Evolutionary conservation across 768 basidiomycete species (phyloP), one percentile per base, ranked within the genome.

Genomic region (Kwoniella dendrophila): DNA sequence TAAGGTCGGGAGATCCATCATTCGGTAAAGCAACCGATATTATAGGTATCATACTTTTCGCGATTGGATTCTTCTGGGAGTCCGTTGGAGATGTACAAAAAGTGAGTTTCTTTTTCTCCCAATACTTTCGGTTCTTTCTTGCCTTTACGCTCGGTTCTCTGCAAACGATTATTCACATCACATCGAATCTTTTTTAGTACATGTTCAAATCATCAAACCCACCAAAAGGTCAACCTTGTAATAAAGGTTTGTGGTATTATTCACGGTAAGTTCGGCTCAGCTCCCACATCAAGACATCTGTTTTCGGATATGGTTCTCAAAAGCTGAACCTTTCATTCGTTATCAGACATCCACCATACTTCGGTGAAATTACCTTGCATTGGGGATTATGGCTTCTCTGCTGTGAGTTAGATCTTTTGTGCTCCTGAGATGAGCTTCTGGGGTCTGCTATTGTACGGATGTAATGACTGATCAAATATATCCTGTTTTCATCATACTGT

Each of bases 271-370:
- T 18, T 38, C 7, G 30, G 1, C n/a, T 33, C 29, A 32, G 10
- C 38, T 26, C 20, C 34, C 16, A 36, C 16, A 36, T 8, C 7
- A 16, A 8, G 16, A 7, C 27, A 34, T 29, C 11, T 16, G 4
- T 26, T 54, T n/a, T 30, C 30, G 18, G 10, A 45, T 26, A 29
- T 27, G 18, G 34, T 27, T 5, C 22, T 12, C 26, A 26, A 27
- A n/a, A 51, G 64, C 36, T 85, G 85, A 4, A 64, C 85, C 1
- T 85, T 20, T 56, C 0, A 0, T 29, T 18, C 12, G 86, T 83
- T 82, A 84, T 84, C 24, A 82, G 87, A 3, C 86, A 88, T 66
- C 87, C 87, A 20, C 85, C 86, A 0, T 88, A 88, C 72, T 87
- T 88, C 67, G 87, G 87, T 71, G 87, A 88, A 84, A 86, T 78